Evolutionary conservation across 2,329 filamentous ascomycete genomes (phyloP), one percentile per base, ranked within the genome.

Genomic region (Bipolaris cookei): DNA sequence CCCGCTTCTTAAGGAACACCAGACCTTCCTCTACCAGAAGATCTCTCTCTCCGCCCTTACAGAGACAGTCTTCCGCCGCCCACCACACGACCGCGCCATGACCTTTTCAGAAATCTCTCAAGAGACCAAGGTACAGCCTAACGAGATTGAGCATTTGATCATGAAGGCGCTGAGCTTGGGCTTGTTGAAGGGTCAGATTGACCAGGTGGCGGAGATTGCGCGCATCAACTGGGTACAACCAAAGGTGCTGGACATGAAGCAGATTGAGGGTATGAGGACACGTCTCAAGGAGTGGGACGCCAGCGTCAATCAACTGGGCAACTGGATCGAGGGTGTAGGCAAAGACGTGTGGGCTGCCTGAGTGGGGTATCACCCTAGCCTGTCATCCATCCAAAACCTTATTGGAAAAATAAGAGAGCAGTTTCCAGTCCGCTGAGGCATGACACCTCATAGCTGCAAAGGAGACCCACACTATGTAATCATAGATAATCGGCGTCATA

Each of bases 101-200:
- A 90, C 90, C 4, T 99, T 99, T 79, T 81, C 83, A 50, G 91
- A 92, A 47, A 97, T 99, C 72, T 86, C 90, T 4, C 84, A 90
- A 66, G 94, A 98, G 82, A 99, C 95, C 3, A 96, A 97, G 79
- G 93, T 99, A 49, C 86, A 88, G 67, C 86, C 88, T 2, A 88
- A 95, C 70, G 92, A 98, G 81, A 98, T 99, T 67, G 95, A 99
- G 83, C 94, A 98, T 77, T 81, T 99, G 63, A 90, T 99, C 71
- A 99, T 99, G 95, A 98, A 97, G 83, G 95, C 95, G n/a, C 80
- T 99, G 70, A 97, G 93, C 73, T 79, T 99, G 67, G 95, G 95
- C 0, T 82, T 99, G 67, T 81, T 99, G 66, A 86, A 90, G 66
- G 95, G 95, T 43, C 95, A 90, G 54, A 98, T 99, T 70, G 95